Base-by-base conservation (phyloP, 768 basidiomycete genomes). In the Pleurotus tuoliensis region DNA sequence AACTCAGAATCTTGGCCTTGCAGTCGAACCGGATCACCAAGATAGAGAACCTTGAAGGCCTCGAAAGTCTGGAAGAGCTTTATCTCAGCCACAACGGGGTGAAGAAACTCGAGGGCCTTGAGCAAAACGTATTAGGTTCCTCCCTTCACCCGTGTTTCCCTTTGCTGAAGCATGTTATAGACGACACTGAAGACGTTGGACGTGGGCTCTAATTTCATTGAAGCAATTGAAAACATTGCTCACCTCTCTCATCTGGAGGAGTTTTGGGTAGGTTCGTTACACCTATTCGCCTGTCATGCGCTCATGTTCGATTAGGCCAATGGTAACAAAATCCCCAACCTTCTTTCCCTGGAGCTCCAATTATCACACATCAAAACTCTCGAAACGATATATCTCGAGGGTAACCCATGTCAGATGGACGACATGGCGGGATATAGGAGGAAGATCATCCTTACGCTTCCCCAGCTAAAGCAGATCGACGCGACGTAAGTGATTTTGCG, bases 31-130 rank as follows among this genome's bases (percentile, higher is more conserved):
- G 97, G 15, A 88, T 99, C 51, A 93, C 87, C 2, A 88, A 86
- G 66, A 74, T 99, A 2, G 92, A 97, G 69, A 86, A 84, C 3
- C 72, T 98, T 2, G 90, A 94, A 38, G 74, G 71, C 7, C 73
- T 98, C 7, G 77, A 76, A 41, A 80, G 78, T 53, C 79, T 99
- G 13, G 92, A 95, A 64, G 90, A 98, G 67, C 70, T 99, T 5
- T 98, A 98, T 69, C 75, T 99, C 41, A 93, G 90, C 59, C 96
- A 98, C 65, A 99, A 98, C 60, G 97, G 97, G 0, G 72, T 99
- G 12, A 78, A 84, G 64, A 78, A 76, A 58, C 67, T 99, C 30
- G 92, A 96, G 68, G 94, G 94, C 1, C 75, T 99, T 7, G 88
- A 92, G 48, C 76, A 85, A 27, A 95, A 94, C 63, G 94, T 93